Conservation (phyloP, 2,329 filamentous ascomycete species). For the Mollisia scopiformis region DNA sequence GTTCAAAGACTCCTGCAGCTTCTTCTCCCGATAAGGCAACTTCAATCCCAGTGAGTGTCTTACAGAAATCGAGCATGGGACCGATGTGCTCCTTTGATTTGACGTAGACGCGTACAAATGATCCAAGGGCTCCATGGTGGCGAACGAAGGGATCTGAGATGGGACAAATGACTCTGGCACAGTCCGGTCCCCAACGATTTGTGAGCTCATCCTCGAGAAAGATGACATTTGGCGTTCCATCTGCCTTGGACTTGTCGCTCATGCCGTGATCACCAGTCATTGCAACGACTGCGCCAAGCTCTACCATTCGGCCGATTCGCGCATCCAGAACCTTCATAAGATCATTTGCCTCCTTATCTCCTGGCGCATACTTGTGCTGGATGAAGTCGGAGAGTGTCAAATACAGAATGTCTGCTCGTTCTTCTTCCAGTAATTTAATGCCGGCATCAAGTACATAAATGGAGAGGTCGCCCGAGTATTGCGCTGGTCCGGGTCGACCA, state of each 20-base stretch:
- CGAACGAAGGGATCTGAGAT: slow-evolving; percentile 48
- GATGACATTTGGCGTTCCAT: background rate
- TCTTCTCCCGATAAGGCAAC: background rate
- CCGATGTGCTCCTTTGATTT: slow-evolving; percentile 28
- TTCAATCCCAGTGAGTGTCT: background rate
- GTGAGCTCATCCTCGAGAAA: slow-evolving; percentile 42
- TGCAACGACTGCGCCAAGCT: slow-evolving; percentile 42
- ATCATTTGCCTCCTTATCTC: slow-evolving; percentile 39
- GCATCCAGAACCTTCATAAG: slow-evolving; percentile 42
- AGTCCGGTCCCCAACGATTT: slow-evolving; percentile 34
- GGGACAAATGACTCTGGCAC: slow-evolving; percentile 45
- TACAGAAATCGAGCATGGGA: slow-evolving; percentile 33
- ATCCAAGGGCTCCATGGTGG: slow-evolving; percentile 46
- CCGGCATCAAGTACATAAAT: slow-evolving; percentile 48
- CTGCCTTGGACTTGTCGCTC: background rate
- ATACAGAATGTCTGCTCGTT: slow-evolving; percentile 44
- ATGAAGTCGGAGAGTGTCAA: slow-evolving; percentile 48
- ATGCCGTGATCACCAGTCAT: background rate
- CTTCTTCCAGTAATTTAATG: slow-evolving; percentile 44
- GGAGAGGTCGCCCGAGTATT: slow-evolving; percentile 48
- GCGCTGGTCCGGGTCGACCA: slow-evolving; percentile 39
- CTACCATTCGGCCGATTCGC: slow-evolving; percentile 37
- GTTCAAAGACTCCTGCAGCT: background rate
- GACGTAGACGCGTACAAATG: slow-evolving; percentile 45
- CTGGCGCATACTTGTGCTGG: slow-evolving; percentile 46